Conservation (phyloP, 1,139 yeast genomes). For the Suhomyces wounanorum region DNA sequence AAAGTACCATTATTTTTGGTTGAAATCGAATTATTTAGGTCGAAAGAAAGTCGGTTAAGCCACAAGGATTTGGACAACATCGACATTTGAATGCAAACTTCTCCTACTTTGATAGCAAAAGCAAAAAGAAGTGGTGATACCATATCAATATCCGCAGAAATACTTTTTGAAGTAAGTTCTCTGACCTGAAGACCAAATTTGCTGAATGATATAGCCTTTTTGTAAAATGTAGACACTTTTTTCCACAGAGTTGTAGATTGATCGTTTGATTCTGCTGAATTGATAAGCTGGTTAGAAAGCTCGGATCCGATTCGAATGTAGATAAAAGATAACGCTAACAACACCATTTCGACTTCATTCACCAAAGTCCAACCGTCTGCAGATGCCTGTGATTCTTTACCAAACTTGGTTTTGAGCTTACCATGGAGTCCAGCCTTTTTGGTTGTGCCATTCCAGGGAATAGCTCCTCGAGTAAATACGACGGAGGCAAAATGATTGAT, state of each 20-base stretch:
- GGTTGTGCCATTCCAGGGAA: slow-evolving; percentile 12
- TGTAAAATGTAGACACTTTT: slow-evolving; percentile 36
- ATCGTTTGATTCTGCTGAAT: slow-evolving; percentile 26
- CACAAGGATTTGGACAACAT: slow-evolving; percentile 44
- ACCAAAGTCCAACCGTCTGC: slow-evolving; percentile 29
- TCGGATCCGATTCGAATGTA: slow-evolving; percentile 42
- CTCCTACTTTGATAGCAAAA: slow-evolving; percentile 31
- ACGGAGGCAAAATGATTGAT: neutral
- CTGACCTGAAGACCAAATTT: slow-evolving; percentile 23
- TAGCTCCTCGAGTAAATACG: slow-evolving; percentile 1
- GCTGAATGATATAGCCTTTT: slow-evolving; percentile 32
- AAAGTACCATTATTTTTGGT: slow-evolving; percentile 43
- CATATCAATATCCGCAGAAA: neutral
- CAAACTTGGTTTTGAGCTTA: neutral
- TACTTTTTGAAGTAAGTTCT: neutral
- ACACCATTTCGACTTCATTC: slow-evolving; percentile 32
- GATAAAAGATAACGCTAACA: slow-evolving; percentile 30
- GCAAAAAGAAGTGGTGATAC: slow-evolving; percentile 18
- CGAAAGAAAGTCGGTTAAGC: slow-evolving; percentile 37
- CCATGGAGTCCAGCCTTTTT: neutral
- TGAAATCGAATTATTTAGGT: slow-evolving; percentile 29
- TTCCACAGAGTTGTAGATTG: slow-evolving; percentile 38
- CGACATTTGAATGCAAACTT: slow-evolving; percentile 42
- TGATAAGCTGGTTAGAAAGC: slow-evolving; percentile 27
- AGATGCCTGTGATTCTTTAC: neutral